Conservation (phyloP, 2,329 filamentous ascomycete genomes). For the Verticillium albo-atrum region DNA sequence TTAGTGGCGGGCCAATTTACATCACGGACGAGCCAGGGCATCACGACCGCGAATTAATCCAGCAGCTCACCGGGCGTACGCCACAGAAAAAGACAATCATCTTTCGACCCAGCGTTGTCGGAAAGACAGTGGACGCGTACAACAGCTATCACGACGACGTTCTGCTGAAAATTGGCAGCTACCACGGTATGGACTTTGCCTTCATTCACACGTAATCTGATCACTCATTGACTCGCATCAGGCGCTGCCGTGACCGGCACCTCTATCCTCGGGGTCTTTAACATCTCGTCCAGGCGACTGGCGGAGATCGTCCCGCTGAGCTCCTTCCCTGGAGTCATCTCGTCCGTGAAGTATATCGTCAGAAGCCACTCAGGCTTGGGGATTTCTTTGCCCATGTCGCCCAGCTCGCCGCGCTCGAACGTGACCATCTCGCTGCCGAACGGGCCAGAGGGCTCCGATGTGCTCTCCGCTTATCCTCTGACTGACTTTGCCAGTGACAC, state of each 20-base stretch:
- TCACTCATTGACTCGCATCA: constrained; percentile 13
- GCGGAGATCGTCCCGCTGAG: constrained; percentile 67
- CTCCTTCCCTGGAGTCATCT: constrained; percentile 67
- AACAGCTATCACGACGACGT: constrained; percentile 68
- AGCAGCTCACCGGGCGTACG: constrained; percentile 75
- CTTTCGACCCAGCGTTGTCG: constrained; percentile 71
- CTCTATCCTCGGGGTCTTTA: constrained; percentile 80
- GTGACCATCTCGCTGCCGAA: constrained; percentile 59
- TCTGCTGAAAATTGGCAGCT: constrained; percentile 74
- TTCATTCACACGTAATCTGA: background rate
- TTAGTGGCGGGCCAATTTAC: constrained; percentile 89
- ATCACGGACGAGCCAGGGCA: constrained; percentile 86
- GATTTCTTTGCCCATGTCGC: background rate
- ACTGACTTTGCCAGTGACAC: constrained; percentile 46
- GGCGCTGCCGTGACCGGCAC: constrained; percentile 60
- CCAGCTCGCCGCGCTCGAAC: constrained; percentile 29
- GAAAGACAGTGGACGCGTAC: constrained; percentile 70
- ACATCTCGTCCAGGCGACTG: constrained; percentile 59
- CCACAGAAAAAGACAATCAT: constrained; percentile 71
- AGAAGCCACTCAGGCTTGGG: constrained; percentile 50
- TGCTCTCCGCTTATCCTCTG: constrained; percentile 71
- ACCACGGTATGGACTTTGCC: constrained; percentile 52
- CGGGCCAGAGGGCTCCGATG: constrained; percentile 63
- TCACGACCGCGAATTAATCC: constrained; percentile 71
- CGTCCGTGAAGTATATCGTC: constrained; percentile 61